Base-by-base conservation (phyloP, 129 eudicot genomes). In the Helichrysum umbraculigerum region DNA sequence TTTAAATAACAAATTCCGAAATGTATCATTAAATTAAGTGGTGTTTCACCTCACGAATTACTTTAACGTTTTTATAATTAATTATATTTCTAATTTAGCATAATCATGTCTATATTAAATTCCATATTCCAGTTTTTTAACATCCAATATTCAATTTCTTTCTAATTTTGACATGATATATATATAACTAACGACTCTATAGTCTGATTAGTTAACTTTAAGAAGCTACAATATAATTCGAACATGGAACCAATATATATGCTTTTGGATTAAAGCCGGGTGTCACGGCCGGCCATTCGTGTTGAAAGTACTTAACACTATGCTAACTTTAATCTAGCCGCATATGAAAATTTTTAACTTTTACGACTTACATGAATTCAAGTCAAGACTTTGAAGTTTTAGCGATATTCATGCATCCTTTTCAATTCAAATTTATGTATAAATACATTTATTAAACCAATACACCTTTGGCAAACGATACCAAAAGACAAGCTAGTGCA, bases 181-280 rank as follows among this genome's bases (percentile, higher is more conserved):
- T 67, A 37, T 1, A 7, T 67, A 58, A 34, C 42, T 33, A 33
- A 63, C n/a, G 30, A 29, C 41, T 35, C 37, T 29, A 67, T 66
- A 57, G 52, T 34, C n/a, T n/a, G n/a, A n/a, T n/a, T 39, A 25
- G 28, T 25, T 6, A 32, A 50, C 57, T 15, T 22, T 39, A 28
- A 20, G n/a, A 19, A 56, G 61, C 25, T 20, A 68, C 51, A n/a
- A n/a, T n/a, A n/a, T n/a, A n/a, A 57, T 65, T 28, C 56, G 32
- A 78, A 44, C 70, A 69, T 70, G 35, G 37, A 78, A 50, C 75
- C 76, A 54, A 14, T 33, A 54, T 72, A 12, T 69, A 68, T 25
- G 28, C 75, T 80, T 74, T 80, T 80, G 70, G 33, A 62, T 34
- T 66, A 79, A 79, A 78, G 77, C 82, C 82, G 82, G 54, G 54